phyloP scores from a whole-genome alignment of 2,329 filamentous ascomycete species.

The Atkinsonella hypoxylon region DNA sequence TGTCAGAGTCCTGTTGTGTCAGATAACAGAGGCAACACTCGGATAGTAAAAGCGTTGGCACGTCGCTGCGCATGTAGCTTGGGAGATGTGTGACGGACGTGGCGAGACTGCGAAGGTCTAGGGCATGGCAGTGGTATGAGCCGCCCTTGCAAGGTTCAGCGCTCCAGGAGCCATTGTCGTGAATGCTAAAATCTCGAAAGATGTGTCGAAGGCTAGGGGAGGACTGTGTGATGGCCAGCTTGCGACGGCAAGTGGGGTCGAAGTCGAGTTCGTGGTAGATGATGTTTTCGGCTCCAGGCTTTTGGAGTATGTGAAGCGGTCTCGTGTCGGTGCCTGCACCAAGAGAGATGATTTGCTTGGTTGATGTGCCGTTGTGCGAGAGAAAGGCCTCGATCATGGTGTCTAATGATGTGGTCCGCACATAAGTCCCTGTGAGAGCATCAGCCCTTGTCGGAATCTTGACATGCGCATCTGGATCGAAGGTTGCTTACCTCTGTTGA shows the following conservation, averaged over 20 bases:
- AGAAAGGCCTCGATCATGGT: slow-evolving; percentile 64
- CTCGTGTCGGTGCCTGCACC: slow-evolving; percentile 92
- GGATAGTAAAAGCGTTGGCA: slow-evolving; percentile 78
- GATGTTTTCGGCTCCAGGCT: slow-evolving; percentile 29
- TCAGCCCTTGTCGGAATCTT: not conserved
- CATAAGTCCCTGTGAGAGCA: slow-evolving; percentile 65
- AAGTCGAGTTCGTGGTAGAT: slow-evolving; percentile 94
- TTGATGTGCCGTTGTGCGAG: slow-evolving; percentile 17
- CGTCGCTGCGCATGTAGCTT: slow-evolving; percentile 30
- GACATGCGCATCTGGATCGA: not conserved
- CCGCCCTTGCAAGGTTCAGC: slow-evolving; percentile 27
- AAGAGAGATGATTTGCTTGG: slow-evolving; percentile 76
- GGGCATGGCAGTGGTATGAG: slow-evolving; percentile 45
- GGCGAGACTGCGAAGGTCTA: slow-evolving; percentile 56
- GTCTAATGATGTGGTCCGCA: slow-evolving; percentile 76
- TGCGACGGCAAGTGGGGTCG: slow-evolving; percentile 55
- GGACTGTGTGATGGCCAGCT: slow-evolving; percentile 43
- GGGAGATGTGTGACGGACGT: slow-evolving; percentile 4
- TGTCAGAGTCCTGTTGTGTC: slow-evolving; percentile 47
- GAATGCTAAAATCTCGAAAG: slow-evolving; percentile 21
- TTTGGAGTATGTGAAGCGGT: slow-evolving; percentile 59
- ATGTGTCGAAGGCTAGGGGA: slow-evolving; percentile 29
- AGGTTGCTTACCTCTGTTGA: slow-evolving; percentile 67
- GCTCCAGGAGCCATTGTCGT: slow-evolving; percentile 28
- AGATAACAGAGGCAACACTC: slow-evolving; percentile 96